Evolutionary conservation across 2,329 filamentous ascomycete genomes (phyloP).

Genomic region (Cercospora sesami): DNA sequence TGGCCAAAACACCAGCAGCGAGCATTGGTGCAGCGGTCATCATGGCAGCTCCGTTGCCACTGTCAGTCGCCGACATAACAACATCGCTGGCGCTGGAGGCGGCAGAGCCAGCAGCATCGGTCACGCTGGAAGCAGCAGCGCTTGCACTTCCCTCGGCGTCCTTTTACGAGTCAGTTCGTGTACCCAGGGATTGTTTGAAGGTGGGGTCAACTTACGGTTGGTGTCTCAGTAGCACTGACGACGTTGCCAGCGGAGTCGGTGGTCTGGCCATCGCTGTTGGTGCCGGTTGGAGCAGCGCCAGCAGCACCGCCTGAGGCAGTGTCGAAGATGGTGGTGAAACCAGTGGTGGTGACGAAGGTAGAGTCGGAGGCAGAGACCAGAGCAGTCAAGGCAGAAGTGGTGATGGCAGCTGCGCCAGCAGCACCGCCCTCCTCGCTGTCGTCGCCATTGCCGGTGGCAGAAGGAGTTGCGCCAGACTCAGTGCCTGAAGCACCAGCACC

Average conservation of each 20-base stretch:
- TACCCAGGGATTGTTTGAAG: background rate
- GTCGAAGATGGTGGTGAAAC: conserved; percentile 39
- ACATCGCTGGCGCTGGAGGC: conserved; percentile 17
- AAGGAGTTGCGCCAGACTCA: conserved; percentile 12
- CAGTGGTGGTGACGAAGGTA: conserved; percentile 37
- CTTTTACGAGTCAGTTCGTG: background rate
- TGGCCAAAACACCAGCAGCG: conserved; percentile 44
- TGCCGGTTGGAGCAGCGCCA: conserved; percentile 18
- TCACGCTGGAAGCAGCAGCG: conserved; percentile 19
- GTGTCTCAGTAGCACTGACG: conserved; percentile 20
- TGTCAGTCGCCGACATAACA: conserved; percentile 21
- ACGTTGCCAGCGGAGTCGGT: conserved; percentile 18
- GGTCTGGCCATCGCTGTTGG: conserved; percentile 11
- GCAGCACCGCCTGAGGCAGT: conserved; percentile 5
- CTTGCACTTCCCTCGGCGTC: conserved; percentile 15
- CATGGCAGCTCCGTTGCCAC: conserved; percentile 31
- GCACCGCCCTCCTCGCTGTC: conserved; percentile 1
- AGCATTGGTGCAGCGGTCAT: conserved; percentile 39
- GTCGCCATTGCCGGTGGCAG: conserved; percentile 1
- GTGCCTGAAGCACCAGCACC: conserved; percentile 16
- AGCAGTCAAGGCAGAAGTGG: conserved; percentile 36
- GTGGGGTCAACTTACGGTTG: conserved; percentile 13
- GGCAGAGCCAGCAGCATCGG: conserved; percentile 20
- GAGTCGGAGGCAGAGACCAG: conserved; percentile 36
- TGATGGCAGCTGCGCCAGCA: conserved; percentile 25